Base-by-base conservation (phyloP, 129 eudicot species). In the Lactuca sativa region DNA sequence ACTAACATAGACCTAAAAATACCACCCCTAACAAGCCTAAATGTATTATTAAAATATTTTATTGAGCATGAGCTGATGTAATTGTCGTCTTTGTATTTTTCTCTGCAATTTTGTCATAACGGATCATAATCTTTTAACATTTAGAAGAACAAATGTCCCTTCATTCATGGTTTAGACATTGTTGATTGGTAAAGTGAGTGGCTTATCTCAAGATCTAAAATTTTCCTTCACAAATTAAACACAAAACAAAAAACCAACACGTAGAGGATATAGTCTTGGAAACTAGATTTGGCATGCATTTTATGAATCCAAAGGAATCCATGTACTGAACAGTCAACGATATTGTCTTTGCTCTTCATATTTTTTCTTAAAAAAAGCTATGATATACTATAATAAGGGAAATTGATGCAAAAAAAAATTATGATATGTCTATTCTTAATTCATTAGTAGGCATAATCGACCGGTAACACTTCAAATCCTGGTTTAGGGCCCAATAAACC, bases 221-320 rank as follows among this genome's bases (percentile, higher is more conserved):
- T 25, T 4, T 71, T 30, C 61, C 43, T 44, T 58, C 10, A 65
- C 44, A 56, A n/a, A n/a, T n/a, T n/a, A 64, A 53, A 74, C 43
- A 73, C 70, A 21, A 51, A 51, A 63, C 73, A n/a, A 67, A 68
- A 37, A n/a, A 65, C 49, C 69, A 51, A 52, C 67, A 67, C 41
- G 14, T 14, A 43, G 17, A 56, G 68, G 59, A 57, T 65, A 18
- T 62, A 14, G 16, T 15, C 33, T 63, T 49, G 52, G 17, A 62
- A 49, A 34, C 12, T 14, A 55, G 51, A 67, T 40, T 63, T 16
- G 52, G 62, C 47, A 56, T 59, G 64, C 64, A 59, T 59, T 12
- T 59, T 59, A 59, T n/a, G n/a, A n/a, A n/a, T n/a, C n/a, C n/a
- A n/a, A n/a, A n/a, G n/a, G 12, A 12, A 18, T 59, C 17, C 8